A percentile compares a stretch with the other conserved stretches of the same genome.
phyloP scores from a whole-genome alignment of 2,329 filamentous ascomycete species.

The Colletotrichum truncatum region DNA sequence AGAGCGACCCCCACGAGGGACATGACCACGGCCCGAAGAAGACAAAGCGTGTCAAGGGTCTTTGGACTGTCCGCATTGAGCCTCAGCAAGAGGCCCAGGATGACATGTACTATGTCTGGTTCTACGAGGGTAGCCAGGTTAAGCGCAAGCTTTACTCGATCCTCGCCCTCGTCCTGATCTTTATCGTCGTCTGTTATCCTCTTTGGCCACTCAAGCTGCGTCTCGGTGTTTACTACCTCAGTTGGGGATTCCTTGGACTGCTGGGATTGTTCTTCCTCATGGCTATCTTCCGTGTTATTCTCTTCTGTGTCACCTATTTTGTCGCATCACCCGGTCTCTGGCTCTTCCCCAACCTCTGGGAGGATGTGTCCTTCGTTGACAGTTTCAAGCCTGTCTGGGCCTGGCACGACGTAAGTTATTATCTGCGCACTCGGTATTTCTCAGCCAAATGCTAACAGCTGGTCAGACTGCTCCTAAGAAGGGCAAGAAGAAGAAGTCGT shows the following conservation, averaged over 20 bases:
- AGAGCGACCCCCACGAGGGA: slow-evolving; percentile 80
- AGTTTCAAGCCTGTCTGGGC: slow-evolving; percentile 97
- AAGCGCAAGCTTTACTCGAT: slow-evolving; percentile 92
- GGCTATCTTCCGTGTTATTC: slow-evolving; percentile 94
- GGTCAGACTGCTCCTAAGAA: slow-evolving; percentile 58
- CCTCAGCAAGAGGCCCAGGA: slow-evolving; percentile 91
- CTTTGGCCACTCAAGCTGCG: slow-evolving; percentile 93
- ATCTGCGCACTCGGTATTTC: too few species aligned
- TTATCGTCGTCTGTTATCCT: slow-evolving; percentile 92
- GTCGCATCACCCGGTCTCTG: slow-evolving; percentile 87
- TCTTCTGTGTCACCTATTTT: slow-evolving; percentile 95
- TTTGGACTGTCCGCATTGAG: slow-evolving; percentile 96
- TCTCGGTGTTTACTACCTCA: slow-evolving; percentile 96
- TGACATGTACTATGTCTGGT: slow-evolving; percentile 95
- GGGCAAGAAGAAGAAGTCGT: slow-evolving; percentile 60
- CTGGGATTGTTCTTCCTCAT: slow-evolving; percentile 96
- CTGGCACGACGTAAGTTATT: slow-evolving; percentile 86
- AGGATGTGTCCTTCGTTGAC: slow-evolving; percentile 98
- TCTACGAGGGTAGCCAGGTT: slow-evolving; percentile 93
- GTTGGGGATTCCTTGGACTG: slow-evolving; percentile 90
- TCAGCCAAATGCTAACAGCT: neutral
- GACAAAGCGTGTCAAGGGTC: slow-evolving; percentile 90
- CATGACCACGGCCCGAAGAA: slow-evolving; percentile 78
- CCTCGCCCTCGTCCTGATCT: slow-evolving; percentile 83
- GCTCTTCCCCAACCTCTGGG: slow-evolving; percentile 97